These are phyloP conservation scores for Torrubiellomyces zombiae DNA, from an alignment of 2,329 filamentous ascomycete species.

Conservation along the genomic window DNA sequence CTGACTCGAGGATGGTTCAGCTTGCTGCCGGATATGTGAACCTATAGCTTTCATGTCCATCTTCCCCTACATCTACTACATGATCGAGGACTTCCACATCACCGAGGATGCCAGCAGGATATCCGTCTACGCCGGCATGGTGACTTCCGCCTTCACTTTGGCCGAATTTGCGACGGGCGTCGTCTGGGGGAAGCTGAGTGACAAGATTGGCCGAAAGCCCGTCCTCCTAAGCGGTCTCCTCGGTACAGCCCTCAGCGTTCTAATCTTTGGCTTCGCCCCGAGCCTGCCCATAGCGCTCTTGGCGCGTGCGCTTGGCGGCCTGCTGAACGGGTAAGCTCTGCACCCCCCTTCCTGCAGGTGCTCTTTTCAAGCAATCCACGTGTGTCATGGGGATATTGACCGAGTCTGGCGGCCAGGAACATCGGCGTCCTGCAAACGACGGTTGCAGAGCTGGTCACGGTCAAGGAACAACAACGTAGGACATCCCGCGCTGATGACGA, in stretches of 20 bases:
- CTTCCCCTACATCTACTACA: conserved; percentile 95
- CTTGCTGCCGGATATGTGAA: conserved; percentile 89
- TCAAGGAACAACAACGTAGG: conserved; percentile 82
- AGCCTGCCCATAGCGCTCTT: conserved; percentile 70
- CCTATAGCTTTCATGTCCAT: conserved; percentile 99
- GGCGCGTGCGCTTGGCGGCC: conserved; percentile 73
- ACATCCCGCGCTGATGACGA: too few species aligned
- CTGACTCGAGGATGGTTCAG: conserved; percentile 23
- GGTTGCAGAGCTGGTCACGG: conserved; percentile 81
- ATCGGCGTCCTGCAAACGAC: conserved; percentile 93
- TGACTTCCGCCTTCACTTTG: conserved; percentile 90
- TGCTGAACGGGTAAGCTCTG: conserved; percentile 73
- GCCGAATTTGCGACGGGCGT: conserved; percentile 88
- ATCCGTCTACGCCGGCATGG: conserved; percentile 85
- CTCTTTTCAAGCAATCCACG: too few species aligned
- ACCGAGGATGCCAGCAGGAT: conserved; percentile 65
- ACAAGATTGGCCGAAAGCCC: conserved; percentile 81
- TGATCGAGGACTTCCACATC: conserved; percentile 84
- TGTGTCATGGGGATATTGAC: too few species aligned
- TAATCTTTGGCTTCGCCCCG: conserved; percentile 79
- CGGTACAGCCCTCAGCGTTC: conserved; percentile 82
- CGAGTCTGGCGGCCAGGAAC: conserved; percentile 42
- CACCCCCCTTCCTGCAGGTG: not conserved
- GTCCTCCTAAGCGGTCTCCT: conserved; percentile 78
- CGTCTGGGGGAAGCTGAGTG: conserved; percentile 85